Evolutionary conservation across 345 rosid species (phyloP).

Genomic region (Noccaea caerulescens): DNA sequence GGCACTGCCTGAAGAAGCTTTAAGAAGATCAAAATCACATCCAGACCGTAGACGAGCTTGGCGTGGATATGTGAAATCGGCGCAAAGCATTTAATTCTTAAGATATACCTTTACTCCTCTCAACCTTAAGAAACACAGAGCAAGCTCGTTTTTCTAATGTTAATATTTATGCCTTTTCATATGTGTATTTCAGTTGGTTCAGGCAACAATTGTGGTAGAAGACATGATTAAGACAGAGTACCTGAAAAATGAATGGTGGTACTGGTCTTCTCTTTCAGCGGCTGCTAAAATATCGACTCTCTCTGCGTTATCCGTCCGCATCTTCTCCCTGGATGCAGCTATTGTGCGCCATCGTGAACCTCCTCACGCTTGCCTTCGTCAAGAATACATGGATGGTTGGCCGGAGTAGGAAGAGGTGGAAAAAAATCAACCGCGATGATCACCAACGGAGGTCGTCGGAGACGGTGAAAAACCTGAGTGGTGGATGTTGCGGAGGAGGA

Average conservation of each 20-base stretch:
- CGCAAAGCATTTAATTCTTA: constrained; percentile 61
- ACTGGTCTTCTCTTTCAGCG: constrained; percentile 96
- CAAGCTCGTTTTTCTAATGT: constrained; percentile 10
- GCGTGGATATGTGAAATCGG: constrained; percentile 82
- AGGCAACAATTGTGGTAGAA: constrained; percentile 80
- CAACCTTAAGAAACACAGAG: background rate
- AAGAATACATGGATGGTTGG: no score
- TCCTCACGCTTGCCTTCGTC: no score
- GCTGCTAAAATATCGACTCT: constrained; percentile 81
- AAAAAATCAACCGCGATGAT: no score
- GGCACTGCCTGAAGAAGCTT: constrained; percentile 75
- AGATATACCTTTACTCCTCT: constrained; percentile 15
- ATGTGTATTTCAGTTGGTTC: constrained; percentile 74
- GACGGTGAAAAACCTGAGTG: no score
- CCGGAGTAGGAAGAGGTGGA: no score
- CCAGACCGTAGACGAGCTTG: constrained; percentile 72
- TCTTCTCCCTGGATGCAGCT: constrained; percentile 81
- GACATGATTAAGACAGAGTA: constrained; percentile 83
- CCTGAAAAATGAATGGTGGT: constrained; percentile 96
- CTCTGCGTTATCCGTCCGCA: constrained; percentile 79
- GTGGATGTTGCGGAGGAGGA: no score
- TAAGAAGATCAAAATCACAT: constrained; percentile 68
- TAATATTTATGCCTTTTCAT: constrained; percentile 3
- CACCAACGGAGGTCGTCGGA: no score
- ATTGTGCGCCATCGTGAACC: no score